Evolutionary conservation across 23 red algal species (phyloP).

Genomic region (Gracilaria domingensis): DNA sequence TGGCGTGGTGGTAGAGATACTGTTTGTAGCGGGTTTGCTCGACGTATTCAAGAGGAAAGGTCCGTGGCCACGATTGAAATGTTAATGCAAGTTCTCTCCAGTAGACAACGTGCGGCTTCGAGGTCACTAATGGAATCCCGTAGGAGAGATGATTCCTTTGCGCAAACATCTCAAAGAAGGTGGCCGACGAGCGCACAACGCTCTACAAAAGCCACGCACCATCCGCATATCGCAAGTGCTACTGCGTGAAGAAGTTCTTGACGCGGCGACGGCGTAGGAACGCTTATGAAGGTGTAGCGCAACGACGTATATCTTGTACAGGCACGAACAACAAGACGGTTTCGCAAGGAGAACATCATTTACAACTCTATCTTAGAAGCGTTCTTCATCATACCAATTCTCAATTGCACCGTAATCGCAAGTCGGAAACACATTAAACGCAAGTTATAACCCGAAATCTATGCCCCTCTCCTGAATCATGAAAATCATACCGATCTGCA

Average conservation of each 20-base stretch:
- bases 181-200: conserved; percentile 66
- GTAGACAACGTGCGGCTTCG: conserved; percentile 67
- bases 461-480: too few relatives aligned
- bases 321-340: too few relatives aligned
- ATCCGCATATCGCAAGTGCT: conserved; percentile 70
- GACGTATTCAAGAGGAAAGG: conserved; percentile 37
- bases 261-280: conserved; percentile 27
- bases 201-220: conserved; percentile 80
- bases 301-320: too few relatives aligned
- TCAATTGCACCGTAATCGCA: too few relatives aligned
- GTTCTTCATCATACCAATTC: too few relatives aligned
- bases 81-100: conserved; percentile 41
- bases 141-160: not conserved
- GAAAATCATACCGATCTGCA: too few relatives aligned
- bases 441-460: too few relatives aligned
- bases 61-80: conserved; percentile 43
- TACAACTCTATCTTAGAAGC: too few relatives aligned
- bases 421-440: too few relatives aligned
- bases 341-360: too few relatives aligned
- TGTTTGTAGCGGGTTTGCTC: conserved; percentile 51
- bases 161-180: not conserved
- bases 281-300: not conserved
- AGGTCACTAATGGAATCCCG: conserved; percentile 55
- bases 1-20: conserved; percentile 57
- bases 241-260: conserved; percentile 79